phyloP scores from a whole-genome alignment of 148 eudicot species.

The Dianthus caryophyllus region DNA sequence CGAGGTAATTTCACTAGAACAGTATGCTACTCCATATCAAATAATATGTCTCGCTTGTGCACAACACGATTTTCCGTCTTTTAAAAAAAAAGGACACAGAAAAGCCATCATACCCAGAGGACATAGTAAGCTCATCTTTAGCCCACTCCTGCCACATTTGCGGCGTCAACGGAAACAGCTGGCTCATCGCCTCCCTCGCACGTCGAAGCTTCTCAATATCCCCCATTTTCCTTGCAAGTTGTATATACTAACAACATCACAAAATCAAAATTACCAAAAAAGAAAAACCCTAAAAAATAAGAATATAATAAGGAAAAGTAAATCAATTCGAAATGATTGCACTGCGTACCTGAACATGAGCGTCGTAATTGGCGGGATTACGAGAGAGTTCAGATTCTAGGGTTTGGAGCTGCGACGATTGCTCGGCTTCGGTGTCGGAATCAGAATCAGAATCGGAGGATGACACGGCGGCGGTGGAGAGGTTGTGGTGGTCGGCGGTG shows the following conservation, averaged over 20 bases:
- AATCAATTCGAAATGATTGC: neutral
- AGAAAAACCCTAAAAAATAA: neutral
- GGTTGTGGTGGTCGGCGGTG: neutral
- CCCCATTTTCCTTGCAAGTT: constrained; percentile 69
- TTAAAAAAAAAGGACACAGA: neutral
- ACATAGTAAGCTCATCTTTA: constrained; percentile 62
- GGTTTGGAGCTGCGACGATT: constrained; percentile 51
- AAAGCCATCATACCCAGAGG: constrained; percentile 51
- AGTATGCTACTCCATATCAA: neutral
- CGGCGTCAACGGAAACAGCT: constrained; percentile 65
- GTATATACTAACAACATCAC: constrained; percentile 45
- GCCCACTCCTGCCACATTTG: constrained; percentile 95
- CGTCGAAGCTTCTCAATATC: constrained; percentile 75
- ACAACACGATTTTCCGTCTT: no score
- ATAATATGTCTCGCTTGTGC: neutral
- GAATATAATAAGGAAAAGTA: no score
- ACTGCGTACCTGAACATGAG: constrained; percentile 56
- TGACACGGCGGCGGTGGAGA: neutral
- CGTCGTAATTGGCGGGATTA: constrained; percentile 64
- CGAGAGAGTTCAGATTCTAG: constrained; percentile 55
- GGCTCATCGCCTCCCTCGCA: constrained; percentile 81
- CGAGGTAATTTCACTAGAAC: neutral
- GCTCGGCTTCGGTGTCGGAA: constrained; percentile 56
- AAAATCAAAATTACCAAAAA: neutral
- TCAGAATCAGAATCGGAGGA: constrained; percentile 54